Base-by-base conservation (phyloP, 2,329 filamentous ascomycete genomes). In the Alternaria arborescens region DNA sequence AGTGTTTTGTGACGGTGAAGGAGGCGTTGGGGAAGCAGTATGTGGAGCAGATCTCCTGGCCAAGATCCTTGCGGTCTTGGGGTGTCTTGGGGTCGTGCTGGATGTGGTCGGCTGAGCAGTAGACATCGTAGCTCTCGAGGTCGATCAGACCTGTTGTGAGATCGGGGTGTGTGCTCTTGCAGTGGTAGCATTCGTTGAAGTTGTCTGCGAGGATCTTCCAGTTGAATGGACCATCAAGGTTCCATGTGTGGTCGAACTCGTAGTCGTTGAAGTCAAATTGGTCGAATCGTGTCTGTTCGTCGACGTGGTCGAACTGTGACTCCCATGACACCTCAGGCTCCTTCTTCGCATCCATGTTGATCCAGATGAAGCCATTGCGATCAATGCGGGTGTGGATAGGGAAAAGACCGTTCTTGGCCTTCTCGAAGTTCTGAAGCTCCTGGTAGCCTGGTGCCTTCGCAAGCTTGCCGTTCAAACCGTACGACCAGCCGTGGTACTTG, bases 101-200 rank as follows among this genome's bases (percentile, higher is more conserved):
- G 46, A 77, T 73, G 59, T 76, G 71, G 26, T 71, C 74, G 3
- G 67, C 70, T 3, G 62, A 61, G 58, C 69, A 69, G 55, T 75
- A 61, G 28, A 77, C 75, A 34, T 71, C 68, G 75, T 88, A 88
- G 4, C 83, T 83, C 59, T 83, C 81, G 40, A 88, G 81, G 60
- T 88, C 84, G 44, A 86, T 82, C n/a, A 88, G 80, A 42, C 65
- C 68, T 5, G 84, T 81, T 28, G 84, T 81, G 32, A 88, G 84
- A 58, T 87, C 85, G 3, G 87, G 86, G 66, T 88, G 86, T 2
- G 86, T 83, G 1, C 83, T 85, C 52, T 83, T 82, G 78, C 86
- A 88, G 78, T 89, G 87, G 67, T 89, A 89, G 71, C 87, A 89
- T 71, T 87, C 87, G 71, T 89, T 89, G 80, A 88, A 89, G 78